Evolutionary conservation across 805 yeast genomes (phyloP).

Genomic region (Hanseniaspora hatyaiensis): DNA sequence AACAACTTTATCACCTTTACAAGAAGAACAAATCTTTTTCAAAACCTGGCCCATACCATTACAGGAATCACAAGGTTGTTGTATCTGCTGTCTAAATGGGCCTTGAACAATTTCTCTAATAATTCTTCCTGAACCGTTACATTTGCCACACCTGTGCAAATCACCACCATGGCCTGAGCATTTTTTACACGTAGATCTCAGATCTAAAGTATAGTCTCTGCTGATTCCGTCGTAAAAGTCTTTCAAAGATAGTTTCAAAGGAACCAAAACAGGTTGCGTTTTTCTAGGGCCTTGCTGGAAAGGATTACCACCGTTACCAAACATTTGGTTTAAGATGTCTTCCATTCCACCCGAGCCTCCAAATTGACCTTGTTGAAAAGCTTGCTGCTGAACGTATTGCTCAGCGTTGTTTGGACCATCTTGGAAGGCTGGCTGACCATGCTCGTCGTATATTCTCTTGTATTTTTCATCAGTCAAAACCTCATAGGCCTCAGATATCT

Average conservation of each 20-base stretch:
- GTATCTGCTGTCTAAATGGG: conserved; percentile 80
- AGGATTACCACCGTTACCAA: conserved; percentile 30
- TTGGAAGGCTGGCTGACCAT: conserved; percentile 65
- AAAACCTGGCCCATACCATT: conserved; percentile 63
- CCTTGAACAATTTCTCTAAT: conserved; percentile 63
- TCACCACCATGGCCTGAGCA: conserved; percentile 81
- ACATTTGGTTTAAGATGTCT: conserved; percentile 29
- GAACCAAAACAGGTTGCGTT: conserved; percentile 54
- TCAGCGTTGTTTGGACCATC: conserved; percentile 30
- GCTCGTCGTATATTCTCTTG: conserved; percentile 55
- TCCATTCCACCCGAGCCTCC: conserved; percentile 29
- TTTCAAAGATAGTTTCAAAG: conserved; percentile 43
- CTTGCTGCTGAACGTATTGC: conserved; percentile 21
- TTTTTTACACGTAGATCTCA: conserved; percentile 63
- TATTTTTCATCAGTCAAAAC: conserved; percentile 64
- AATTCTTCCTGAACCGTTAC: conserved; percentile 66
- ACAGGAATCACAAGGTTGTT: conserved; percentile 69
- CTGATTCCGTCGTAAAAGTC: conserved; percentile 64
- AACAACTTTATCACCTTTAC: conserved; percentile 60
- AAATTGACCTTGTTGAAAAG: conserved; percentile 35
- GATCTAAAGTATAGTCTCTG: conserved; percentile 46
- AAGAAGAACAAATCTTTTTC: conserved; percentile 50
- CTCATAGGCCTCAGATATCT: conserved; percentile 88
- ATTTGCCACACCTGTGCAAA: conserved; percentile 49
- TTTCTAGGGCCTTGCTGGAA: conserved; percentile 36